Evolutionary conservation across 2,329 filamentous ascomycete genomes (phyloP).

Genomic region (Ploettnerulaceae sp.): DNA sequence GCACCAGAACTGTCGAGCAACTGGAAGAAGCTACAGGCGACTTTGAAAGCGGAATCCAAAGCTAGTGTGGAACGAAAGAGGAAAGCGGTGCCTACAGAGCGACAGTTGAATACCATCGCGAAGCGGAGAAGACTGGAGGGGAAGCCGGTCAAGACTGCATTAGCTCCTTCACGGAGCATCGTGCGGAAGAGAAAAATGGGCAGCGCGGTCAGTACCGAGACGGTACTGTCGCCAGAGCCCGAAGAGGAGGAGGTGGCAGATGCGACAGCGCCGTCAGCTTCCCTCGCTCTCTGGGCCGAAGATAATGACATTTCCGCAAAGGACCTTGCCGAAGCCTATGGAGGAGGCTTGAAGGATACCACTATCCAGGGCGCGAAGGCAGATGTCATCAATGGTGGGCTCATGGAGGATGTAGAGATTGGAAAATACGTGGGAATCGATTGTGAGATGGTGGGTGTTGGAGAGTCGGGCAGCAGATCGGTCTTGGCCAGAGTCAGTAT

Average conservation of each 20-base stretch:
- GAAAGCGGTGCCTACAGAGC: slow-evolving; percentile 32
- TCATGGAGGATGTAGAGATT: slow-evolving; percentile 57
- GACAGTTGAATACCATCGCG: slow-evolving; percentile 30
- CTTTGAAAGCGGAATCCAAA: slow-evolving; percentile 42
- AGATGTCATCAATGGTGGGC: slow-evolving; percentile 58
- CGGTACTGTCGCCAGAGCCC: not conserved
- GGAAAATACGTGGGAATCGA: slow-evolving; percentile 92
- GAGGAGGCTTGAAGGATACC: slow-evolving; percentile 47
- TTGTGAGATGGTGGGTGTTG: slow-evolving; percentile 97
- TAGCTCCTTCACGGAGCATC: not conserved
- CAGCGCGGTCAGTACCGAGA: slow-evolving; percentile 46
- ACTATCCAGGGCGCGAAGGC: slow-evolving; percentile 42
- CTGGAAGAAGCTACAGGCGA: slow-evolving; percentile 73
- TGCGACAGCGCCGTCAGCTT: slow-evolving; percentile 44
- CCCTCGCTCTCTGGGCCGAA: slow-evolving; percentile 55
- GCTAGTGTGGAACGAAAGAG: slow-evolving; percentile 31
- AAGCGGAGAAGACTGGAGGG: slow-evolving; percentile 33
- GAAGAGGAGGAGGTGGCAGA: slow-evolving; percentile 33
- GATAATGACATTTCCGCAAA: slow-evolving; percentile 58
- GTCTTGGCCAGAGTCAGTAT: slow-evolving; percentile 81
- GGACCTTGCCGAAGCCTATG: slow-evolving; percentile 57
- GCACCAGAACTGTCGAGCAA: slow-evolving; percentile 54
- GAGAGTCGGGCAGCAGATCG: slow-evolving; percentile 63
- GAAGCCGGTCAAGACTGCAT: slow-evolving; percentile 13
- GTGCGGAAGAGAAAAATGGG: slow-evolving; percentile 46